Base-by-base conservation (phyloP, 768 basidiomycete genomes). In the Infundibulicybe gibba region DNA sequence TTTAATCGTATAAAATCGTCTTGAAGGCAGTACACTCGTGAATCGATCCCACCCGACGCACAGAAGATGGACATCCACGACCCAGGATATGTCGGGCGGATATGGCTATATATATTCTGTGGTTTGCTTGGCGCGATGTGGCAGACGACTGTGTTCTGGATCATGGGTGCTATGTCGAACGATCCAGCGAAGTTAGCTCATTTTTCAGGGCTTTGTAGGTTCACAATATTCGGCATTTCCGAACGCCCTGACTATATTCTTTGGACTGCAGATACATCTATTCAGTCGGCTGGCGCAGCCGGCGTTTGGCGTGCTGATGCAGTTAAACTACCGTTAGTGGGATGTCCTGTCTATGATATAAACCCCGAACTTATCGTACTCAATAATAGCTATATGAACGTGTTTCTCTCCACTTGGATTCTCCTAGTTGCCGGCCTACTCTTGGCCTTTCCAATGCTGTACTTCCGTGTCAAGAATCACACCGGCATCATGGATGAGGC, bases 91-190 rank as follows among this genome's bases (percentile, higher is more conserved):
- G 61, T 73, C n/a, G 78, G n/a, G 33, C 73, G 76, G 45, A 66
- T 83, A 1, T 75, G 75, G 65, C 63, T 91, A 8, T 90, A 83
- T 64, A 77, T 88, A 56, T 80, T 83, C 66, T 87, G 80, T 52
- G 86, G 87, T 39, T 52, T 91, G 8, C 72, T 90, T 47, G 90
- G 92, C 54, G 73, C 89, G 1, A 84, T 88, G 79, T 92, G 87
- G n/a, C 90, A 92, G 61, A 89, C 86, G 3, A 81, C 81, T 1
- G 80, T 81, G 10, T 89, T 89, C 62, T 89, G 87, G 86, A 67
- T 87, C 51, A 84, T 90, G 80, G 90, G 90, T 39, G 85, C 87
- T 13, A 88, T 94, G 84, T 88, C 87, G 16, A 91, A 92, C 55
- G 81, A 90, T 61, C 81, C 86, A 3, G 78, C 74, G 6, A 90